Evolutionary conservation across 2,329 filamentous ascomycete genomes (phyloP), one percentile per base, ranked within the genome.

Genomic region (Pestalotiopsis fici): DNA sequence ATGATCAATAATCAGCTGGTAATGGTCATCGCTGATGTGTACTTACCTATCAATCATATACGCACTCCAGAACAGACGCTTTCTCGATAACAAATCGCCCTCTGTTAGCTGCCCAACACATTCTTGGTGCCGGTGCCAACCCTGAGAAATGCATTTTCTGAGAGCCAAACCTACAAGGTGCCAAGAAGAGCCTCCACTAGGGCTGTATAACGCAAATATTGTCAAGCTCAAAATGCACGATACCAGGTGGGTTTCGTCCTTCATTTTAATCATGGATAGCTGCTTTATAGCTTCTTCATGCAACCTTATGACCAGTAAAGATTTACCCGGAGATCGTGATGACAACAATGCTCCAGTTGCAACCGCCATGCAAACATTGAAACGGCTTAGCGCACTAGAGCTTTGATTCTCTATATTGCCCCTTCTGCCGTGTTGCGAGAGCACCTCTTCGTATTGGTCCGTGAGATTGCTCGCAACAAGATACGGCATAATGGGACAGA

Each of bases 81-180:
- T 68, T 43, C 67, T 56, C 31, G 31, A 9, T 9, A 43, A 9
- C 18, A 65, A 35, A 13, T 67, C 68, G 1, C 23, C 21, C 28
- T 65, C 39, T n/a, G 62, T 28, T 2, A 61, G 21, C 2, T 59
- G 25, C 9, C 25, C 31, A 13, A 47, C 50, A 6, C 18, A 64
- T 59, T 67, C 69, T 2, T 68, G 66, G 9, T 76, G 75, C 35
- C 72, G 73, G 62, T 76, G 75, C 35, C 77, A 68, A 15, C 74
- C 67, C 39, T 73, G 71, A 1, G 73, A 70, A 47, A 78, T 73
- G 28, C 71, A 74, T 57, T 72, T 74, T 28, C 74, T 72, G 71
- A 76, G 72, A n/a, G 75, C 75, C n/a, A 77, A 61, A 13, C 75
- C 75, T 18, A 76, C 54, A 23, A 77, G 62, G 60, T 77, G 76